These are phyloP conservation scores for Dicorynia guianensis DNA, from an alignment of 306 rosid genomes.

Conservation along the genomic window DNA sequence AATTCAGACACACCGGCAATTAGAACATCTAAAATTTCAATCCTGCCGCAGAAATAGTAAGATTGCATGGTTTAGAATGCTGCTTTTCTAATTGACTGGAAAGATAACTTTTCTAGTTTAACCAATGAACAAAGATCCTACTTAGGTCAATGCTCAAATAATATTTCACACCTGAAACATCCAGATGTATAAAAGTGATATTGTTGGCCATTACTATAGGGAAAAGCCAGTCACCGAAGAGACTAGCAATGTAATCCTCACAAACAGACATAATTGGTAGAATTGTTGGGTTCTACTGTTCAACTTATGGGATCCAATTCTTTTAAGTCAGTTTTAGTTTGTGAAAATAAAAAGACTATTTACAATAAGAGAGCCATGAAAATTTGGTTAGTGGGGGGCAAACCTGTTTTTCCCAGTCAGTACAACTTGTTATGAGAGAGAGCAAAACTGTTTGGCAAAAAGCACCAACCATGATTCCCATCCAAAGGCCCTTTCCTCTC, in stretches of 20 bases:
- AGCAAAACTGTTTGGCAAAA: slow-evolving; percentile 58
- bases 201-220: background rate
- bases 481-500: slow-evolving; percentile 78
- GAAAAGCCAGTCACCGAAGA: no score
- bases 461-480: slow-evolving; percentile 66
- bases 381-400: slow-evolving; percentile 30
- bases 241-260: no score
- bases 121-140: background rate
- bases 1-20: slow-evolving; percentile 31
- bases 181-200: background rate
- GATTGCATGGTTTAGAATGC: slow-evolving; percentile 18
- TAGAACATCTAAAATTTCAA: slow-evolving; percentile 5
- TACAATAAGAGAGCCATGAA: background rate
- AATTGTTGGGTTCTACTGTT: no score
- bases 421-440: slow-evolving; percentile 48
- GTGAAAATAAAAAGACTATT: no score
- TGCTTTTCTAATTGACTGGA: slow-evolving; percentile 8
- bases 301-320: no score
- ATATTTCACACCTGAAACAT: no score
- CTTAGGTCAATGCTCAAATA: background rate
- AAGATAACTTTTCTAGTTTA: slow-evolving; percentile 16
- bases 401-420: slow-evolving; percentile 78
- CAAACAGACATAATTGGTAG: no score
- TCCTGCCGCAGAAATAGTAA: background rate
- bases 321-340: no score